Evolutionary conservation across 139 green algal genomes (phyloP), one percentile per base, ranked within the genome.

Genomic region (Coelastrella sp.): DNA sequence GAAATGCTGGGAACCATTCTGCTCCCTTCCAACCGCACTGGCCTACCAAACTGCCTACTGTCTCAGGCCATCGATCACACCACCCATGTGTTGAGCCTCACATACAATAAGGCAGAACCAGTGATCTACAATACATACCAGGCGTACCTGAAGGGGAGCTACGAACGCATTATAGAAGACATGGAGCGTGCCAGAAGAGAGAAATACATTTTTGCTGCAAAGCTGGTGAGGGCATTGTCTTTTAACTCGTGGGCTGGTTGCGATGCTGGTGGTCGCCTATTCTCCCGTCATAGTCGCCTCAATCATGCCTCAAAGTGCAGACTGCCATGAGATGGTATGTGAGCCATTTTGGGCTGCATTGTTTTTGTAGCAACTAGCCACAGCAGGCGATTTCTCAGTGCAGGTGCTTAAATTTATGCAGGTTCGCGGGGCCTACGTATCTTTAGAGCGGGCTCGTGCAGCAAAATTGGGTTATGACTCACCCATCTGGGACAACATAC

Each of bases 91-190:
- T 86, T 98, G 82, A 95, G 96, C 94, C 90, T 92, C 20, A 57
- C 87, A 56, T 95, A 96, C 94, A 99, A 99, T 92, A 84, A 81
- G 8, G n/a, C 7, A 6, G 22, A 49, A 1, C 92, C 93, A 12
- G 89, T 95, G n/a, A 91, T 98, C 12, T 96, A 94, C 90, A 97
- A 96, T 92, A 98, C 96, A 8, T 98, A 88, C 61, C 92, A 96
- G 94, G 91, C 93, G 68, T 98, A 98, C 92, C 94, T 98, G 68
- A 95, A 94, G 90, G 95, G 97, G 93, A 92, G 91, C 6, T 63
- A 85, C 6, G 20, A 81, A 7, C 87, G 95, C 15, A 82, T 99
- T 84, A 12, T 57, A 0, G 83, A 93, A 7, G 96, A 99, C 93
- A 91, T 98, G 78, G 94, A 96, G 90, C 89, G 94, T 0, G 92